Evolutionary conservation across 495 filamentous ascomycete species (phyloP).

Genomic region (Penicillium arizonense): DNA sequence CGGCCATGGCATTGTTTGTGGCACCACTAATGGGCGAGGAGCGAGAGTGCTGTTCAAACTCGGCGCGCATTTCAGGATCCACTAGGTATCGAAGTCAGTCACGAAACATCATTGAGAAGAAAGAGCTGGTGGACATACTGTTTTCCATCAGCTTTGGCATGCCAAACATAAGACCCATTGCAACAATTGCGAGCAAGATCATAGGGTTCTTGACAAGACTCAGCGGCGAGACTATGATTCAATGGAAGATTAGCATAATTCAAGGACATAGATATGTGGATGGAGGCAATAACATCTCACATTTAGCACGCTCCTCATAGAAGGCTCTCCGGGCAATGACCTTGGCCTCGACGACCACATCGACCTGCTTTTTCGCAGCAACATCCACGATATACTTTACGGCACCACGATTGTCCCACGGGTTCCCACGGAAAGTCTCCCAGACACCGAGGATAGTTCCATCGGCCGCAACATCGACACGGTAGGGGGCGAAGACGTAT

Average conservation of each 20-base stretch:
- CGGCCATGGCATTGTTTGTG: slow-evolving; percentile 36
- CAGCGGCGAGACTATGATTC: slow-evolving; percentile 52
- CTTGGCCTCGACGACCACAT: slow-evolving; percentile 58
- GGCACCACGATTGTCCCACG: slow-evolving; percentile 80
- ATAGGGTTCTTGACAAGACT: slow-evolving; percentile 88
- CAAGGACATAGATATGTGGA: background rate
- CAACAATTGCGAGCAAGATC: slow-evolving; percentile 84
- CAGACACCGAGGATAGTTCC: slow-evolving; percentile 57
- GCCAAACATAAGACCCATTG: slow-evolving; percentile 76
- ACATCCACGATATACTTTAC: slow-evolving; percentile 41
- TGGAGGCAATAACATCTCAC: slow-evolving; percentile 51
- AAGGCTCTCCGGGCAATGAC: slow-evolving; percentile 64
- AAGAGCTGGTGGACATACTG: slow-evolving; percentile 59
- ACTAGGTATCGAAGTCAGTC: slow-evolving; percentile 49
- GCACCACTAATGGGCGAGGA: slow-evolving; percentile 59
- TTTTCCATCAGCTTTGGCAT: slow-evolving; percentile 95
- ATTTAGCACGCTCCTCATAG: slow-evolving; percentile 68
- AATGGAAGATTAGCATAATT: background rate
- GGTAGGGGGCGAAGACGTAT: slow-evolving; percentile 69
- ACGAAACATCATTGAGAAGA: background rate
- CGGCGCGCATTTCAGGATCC: slow-evolving; percentile 90
- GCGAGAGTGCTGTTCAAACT: slow-evolving; percentile 89
- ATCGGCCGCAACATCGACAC: slow-evolving; percentile 66
- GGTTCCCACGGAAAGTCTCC: slow-evolving; percentile 85
- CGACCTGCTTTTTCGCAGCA: slow-evolving; percentile 7